Conservation (phyloP, 1,284 basidiomycete genomes). For the Leccinum ponderosum region DNA sequence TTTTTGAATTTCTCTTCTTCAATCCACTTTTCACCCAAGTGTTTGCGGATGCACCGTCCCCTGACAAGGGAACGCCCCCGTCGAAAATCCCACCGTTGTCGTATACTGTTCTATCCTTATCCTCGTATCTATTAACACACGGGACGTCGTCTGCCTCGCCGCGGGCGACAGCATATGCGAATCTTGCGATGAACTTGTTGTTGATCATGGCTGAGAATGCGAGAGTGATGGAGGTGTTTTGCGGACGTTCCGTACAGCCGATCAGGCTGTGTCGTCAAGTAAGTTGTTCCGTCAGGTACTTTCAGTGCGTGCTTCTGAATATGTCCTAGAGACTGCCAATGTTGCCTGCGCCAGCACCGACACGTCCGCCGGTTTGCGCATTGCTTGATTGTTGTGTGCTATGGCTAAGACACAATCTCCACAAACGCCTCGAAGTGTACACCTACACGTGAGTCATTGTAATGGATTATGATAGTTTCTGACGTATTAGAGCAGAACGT, state of each 20-base stretch:
- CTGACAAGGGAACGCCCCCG: slow-evolving; percentile 17
- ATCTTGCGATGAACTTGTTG: slow-evolving; percentile 52
- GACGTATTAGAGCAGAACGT: slow-evolving; percentile 40
- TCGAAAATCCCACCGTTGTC: slow-evolving; percentile 36
- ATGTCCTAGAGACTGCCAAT: slow-evolving; percentile 47
- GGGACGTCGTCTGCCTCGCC: slow-evolving; percentile 57
- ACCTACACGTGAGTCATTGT: slow-evolving; percentile 51
- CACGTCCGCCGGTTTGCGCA: slow-evolving; percentile 51
- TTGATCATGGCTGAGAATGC: slow-evolving; percentile 51
- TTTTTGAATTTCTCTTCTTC: slow-evolving; percentile 57
- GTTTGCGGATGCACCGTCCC: slow-evolving; percentile 40
- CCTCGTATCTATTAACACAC: slow-evolving; percentile 64
- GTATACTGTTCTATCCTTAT: slow-evolving; percentile 51
- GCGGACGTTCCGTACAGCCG: slow-evolving; percentile 36
- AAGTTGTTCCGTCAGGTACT: slow-evolving; percentile 9
- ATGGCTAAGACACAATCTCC: slow-evolving; percentile 69
- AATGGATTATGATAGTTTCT: neutral
- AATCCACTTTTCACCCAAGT: slow-evolving; percentile 49
- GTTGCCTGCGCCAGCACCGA: slow-evolving; percentile 41
- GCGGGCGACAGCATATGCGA: slow-evolving; percentile 60
- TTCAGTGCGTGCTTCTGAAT: neutral
- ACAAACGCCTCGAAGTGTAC: slow-evolving; percentile 55
- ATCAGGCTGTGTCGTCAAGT: slow-evolving; percentile 66
- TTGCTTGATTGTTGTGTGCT: slow-evolving; percentile 64
- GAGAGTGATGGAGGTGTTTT: slow-evolving; percentile 46